Percentiles rank a stretch among this genome's conserved stretches.
Evolutionary conservation across 108 stramenopile genomes (phyloP).

Genomic region (Cyclotella distinguenda): DNA sequence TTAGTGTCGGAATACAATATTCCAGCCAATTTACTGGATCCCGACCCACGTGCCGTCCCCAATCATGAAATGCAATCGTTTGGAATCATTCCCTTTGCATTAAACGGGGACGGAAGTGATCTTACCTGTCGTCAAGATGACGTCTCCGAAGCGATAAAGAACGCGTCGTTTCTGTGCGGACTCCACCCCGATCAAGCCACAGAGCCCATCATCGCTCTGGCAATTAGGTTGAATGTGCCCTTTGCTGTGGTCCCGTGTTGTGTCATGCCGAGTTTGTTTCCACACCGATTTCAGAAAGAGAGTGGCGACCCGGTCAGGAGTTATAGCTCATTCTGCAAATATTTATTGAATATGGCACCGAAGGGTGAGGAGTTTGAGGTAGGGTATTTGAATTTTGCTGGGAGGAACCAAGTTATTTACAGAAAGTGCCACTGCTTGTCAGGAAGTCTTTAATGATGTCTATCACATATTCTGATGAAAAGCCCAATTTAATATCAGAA

Average conservation of each 20-base stretch:
- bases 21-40: constrained; percentile 32
- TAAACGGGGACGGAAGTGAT: constrained; percentile 45
- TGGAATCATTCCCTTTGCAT: constrained; percentile 44
- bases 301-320: constrained; percentile 40
- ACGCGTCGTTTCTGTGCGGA: constrained; percentile 39
- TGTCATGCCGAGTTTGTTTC: constrained; percentile 53
- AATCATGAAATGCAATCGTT: constrained; percentile 6
- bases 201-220: constrained; percentile 41
- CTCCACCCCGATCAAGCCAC: constrained; percentile 58
- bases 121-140: constrained; percentile 22
- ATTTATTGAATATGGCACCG: constrained; percentile 57
- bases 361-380: constrained; percentile 34
- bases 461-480: too few species aligned
- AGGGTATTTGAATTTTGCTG: constrained; percentile 54
- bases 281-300: constrained; percentile 18
- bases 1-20: constrained; percentile 22
- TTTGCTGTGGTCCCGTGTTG: constrained; percentile 59
- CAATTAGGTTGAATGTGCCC: constrained; percentile 35
- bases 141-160: constrained; percentile 11
- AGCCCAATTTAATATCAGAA: too few species aligned
- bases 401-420: constrained; percentile 63
- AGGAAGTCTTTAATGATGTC: too few species aligned
- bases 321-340: constrained; percentile 56
- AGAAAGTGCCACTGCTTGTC: too few species aligned
- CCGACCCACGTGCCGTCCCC: constrained; percentile 36